Evolutionary conservation across 2,329 filamentous ascomycete species (phyloP).

Genomic region (Pyrenochaeta sp.): DNA sequence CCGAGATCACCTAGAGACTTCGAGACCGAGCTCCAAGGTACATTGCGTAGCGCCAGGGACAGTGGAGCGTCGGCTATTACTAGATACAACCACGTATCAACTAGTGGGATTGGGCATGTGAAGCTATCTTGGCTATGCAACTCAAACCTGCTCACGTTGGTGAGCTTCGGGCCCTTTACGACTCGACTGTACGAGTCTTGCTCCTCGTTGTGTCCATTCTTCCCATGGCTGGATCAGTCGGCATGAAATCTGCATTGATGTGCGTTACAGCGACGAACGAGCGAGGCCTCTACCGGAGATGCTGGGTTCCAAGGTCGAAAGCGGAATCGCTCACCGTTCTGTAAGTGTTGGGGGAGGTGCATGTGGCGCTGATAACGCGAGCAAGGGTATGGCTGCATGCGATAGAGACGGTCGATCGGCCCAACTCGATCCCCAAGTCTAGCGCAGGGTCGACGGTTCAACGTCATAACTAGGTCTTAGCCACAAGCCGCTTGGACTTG

Average conservation of each 20-base stretch:
- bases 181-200: neutral
- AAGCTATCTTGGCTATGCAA: constrained; percentile 25
- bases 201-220: too few species aligned
- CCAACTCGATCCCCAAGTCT: constrained; percentile 35
- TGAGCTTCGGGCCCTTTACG: constrained; percentile 12
- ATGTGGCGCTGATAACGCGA: constrained; percentile 32
- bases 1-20: constrained; percentile 16
- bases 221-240: too few species aligned
- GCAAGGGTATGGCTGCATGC: constrained; percentile 17
- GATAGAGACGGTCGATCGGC: constrained; percentile 26
- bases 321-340: constrained; percentile 3
- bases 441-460: constrained; percentile 38
- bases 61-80: constrained; percentile 38
- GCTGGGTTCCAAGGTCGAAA: neutral
- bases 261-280: too few species aligned
- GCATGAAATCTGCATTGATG: too few species aligned
- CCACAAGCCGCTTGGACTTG: neutral
- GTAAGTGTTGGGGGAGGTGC: constrained; percentile 13
- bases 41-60: constrained; percentile 28
- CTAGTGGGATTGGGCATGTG: constrained; percentile 38
- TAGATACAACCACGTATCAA: constrained; percentile 39
- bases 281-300: too few species aligned
- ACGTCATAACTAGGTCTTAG: constrained; percentile 22
- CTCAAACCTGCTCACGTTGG: constrained; percentile 24
- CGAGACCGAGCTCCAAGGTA: constrained; percentile 17